phyloP scores from a whole-genome alignment of 1,139 yeast species.

The Pneumocystis carinii region DNA sequence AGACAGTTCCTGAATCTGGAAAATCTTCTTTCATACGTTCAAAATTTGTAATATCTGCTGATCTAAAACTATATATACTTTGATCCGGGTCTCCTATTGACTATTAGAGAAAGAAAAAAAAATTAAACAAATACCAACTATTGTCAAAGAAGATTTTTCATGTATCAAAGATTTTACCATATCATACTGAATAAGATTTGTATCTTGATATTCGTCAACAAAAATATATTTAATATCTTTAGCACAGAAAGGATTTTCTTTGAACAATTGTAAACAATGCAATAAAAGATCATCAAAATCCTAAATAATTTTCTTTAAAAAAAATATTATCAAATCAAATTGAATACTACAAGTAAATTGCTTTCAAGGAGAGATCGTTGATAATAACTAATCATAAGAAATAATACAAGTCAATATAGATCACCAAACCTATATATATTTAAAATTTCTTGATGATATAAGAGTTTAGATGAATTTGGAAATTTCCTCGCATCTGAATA shows the following conservation, averaged over 20 bases:
- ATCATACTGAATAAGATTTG: conserved; percentile 59
- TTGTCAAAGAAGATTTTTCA: conserved; percentile 42
- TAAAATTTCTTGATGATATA: background rate
- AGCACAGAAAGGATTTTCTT: conserved; percentile 32
- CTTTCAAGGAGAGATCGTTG: background rate
- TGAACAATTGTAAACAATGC: conserved; percentile 38
- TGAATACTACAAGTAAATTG: background rate
- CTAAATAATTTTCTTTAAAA: conserved; percentile 26
- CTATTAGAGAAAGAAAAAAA: background rate
- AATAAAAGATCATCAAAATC: conserved; percentile 80
- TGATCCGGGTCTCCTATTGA: conserved; percentile 62
- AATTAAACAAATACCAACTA: conserved; percentile 42
- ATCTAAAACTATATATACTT: conserved; percentile 76
- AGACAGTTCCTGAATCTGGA: conserved; percentile 28
- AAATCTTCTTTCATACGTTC: conserved; percentile 34
- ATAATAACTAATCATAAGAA: background rate
- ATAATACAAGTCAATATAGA: background rate
- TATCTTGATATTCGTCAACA: conserved; percentile 92
- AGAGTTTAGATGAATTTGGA: background rate
- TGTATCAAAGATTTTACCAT: conserved; percentile 47
- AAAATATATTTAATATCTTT: conserved; percentile 50
- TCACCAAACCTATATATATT: background rate
- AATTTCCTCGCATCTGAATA: background rate
- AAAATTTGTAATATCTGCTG: conserved; percentile 62
- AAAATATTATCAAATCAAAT: background rate